Evolutionary conservation across 495 filamentous ascomycete species (phyloP), one percentile per base, ranked within the genome.

Genomic region (Podospora tetraspora): DNA sequence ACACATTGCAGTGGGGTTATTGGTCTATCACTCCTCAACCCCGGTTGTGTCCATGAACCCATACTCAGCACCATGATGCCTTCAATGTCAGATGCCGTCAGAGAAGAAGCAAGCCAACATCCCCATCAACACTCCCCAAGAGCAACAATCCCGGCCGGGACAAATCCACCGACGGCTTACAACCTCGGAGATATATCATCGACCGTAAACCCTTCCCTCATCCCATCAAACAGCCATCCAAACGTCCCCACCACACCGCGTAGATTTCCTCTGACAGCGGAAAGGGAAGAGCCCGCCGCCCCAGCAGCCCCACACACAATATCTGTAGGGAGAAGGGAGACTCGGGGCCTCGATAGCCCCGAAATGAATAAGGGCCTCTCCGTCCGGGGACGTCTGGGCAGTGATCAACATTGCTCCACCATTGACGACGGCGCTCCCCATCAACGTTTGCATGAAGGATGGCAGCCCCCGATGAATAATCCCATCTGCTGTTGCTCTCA

Each of bases 291-390:
- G 21, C n/a, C 16, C 27, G 27, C n/a, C 60, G 29, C 60, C 27
- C 34, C 29, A 25, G 21, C 16, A 57, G 11, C 37, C 37, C 64
- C n/a, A n/a, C 27, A n/a, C 58, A n/a, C 65, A 66, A 66, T 66
- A 66, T 66, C 65, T 19, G 19, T 60, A 66, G 65, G 65, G 65
- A 16, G 25, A 22, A 43, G 57, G 71, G 69, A 71, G 70, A 69
- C 29, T 52, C 19, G 43, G 8, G 43, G 8, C 19, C 43, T 8
- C 64, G 29, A 68, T 52, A 68, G 37, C 65, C 59, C 71, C 71
- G 73, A 73, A 68, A 75, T 70, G 66, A 70, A 66, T 59, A 66
- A 59, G 57, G 57, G 19, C 30, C 24, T 4, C 61, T 12, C 29
- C 19, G 22, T 29, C 61, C 27, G 61, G 61, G 61, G 8, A n/a